Conservation (phyloP, 2,329 filamentous ascomycete genomes). For the Cercospora zeina region DNA sequence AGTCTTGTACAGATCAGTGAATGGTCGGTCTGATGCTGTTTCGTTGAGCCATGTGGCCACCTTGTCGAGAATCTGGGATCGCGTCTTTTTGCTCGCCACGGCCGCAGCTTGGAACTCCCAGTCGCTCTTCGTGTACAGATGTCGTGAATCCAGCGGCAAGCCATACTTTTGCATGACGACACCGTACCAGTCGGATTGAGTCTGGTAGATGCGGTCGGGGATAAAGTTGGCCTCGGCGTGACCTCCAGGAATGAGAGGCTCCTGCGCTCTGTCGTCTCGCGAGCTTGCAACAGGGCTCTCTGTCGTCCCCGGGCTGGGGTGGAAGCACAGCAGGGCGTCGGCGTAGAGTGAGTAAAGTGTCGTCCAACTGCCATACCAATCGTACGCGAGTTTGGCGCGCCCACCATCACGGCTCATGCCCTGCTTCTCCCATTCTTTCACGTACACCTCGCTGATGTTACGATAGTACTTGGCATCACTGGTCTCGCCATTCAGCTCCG, state of each 20-base stretch:
- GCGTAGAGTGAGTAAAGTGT: conserved; percentile 84
- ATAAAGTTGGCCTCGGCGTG: conserved; percentile 55
- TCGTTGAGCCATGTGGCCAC: conserved; percentile 83
- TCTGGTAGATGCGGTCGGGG: conserved; percentile 71
- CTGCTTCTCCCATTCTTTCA: conserved; percentile 69
- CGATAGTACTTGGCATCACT: conserved; percentile 59
- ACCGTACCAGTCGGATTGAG: conserved; percentile 79
- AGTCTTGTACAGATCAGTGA: conserved; percentile 81
- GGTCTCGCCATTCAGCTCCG: conserved; percentile 60
- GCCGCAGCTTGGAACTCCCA: conserved; percentile 90
- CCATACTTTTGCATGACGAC: conserved; percentile 79
- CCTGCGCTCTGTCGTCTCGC: conserved; percentile 19
- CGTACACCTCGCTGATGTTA: conserved; percentile 65
- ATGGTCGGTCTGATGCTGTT: conserved; percentile 70
- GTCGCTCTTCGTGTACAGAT: conserved; percentile 78
- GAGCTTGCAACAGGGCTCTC: conserved; percentile 13
- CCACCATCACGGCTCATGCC: conserved; percentile 68
- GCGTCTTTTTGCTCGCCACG: conserved; percentile 67
- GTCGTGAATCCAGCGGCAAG: conserved; percentile 76
- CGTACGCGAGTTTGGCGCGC: conserved; percentile 77
- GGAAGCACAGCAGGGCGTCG: conserved; percentile 79
- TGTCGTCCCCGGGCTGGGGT: conserved; percentile 47
- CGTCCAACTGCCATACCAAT: conserved; percentile 78
- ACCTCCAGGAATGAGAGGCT: conserved; percentile 24
- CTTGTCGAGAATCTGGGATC: conserved; percentile 69